phyloP scores from a whole-genome alignment of 352 stramenopile species.

The Globisporangium canariense region DNA sequence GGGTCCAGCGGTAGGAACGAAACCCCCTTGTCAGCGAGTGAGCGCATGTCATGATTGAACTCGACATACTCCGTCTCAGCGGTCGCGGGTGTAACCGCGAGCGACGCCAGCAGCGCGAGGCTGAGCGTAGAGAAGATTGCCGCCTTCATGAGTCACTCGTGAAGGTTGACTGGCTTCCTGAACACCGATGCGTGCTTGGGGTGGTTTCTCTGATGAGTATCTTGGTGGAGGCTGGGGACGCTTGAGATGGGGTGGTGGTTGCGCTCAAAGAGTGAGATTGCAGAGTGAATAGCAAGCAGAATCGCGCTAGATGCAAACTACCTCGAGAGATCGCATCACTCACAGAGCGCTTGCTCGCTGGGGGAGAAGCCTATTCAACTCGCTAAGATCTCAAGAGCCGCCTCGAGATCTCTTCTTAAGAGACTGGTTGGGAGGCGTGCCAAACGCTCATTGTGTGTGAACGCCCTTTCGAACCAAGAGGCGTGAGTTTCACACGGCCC shows the following conservation, averaged over 20 bases:
- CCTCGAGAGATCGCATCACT: background rate
- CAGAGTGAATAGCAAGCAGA: background rate
- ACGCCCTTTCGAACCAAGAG: background rate
- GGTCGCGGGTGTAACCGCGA: background rate
- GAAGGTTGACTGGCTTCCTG: background rate
- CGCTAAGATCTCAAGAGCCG: background rate
- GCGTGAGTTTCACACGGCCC: background rate
- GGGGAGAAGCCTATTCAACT: background rate
- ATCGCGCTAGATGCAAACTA: background rate
- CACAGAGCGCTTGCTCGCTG: background rate
- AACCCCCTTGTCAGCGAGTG: constrained; percentile 7
- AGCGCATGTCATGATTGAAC: constrained; percentile 17
- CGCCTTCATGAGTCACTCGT: constrained; percentile 2
- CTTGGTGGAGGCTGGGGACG: background rate
- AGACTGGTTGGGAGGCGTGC: background rate
- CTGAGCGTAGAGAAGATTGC: background rate
- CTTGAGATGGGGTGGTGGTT: background rate
- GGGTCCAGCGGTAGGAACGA: constrained; percentile 12
- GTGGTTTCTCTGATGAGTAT: background rate
- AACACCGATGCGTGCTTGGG: constrained; percentile 2
- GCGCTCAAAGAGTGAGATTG: background rate
- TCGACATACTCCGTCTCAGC: constrained; percentile 3
- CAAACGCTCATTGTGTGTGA: background rate
- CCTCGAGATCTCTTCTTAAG: background rate
- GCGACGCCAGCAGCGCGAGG: background rate